Conservation (phyloP, 208 protist genomes). For the Naegleria lovaniensis region DNA sequence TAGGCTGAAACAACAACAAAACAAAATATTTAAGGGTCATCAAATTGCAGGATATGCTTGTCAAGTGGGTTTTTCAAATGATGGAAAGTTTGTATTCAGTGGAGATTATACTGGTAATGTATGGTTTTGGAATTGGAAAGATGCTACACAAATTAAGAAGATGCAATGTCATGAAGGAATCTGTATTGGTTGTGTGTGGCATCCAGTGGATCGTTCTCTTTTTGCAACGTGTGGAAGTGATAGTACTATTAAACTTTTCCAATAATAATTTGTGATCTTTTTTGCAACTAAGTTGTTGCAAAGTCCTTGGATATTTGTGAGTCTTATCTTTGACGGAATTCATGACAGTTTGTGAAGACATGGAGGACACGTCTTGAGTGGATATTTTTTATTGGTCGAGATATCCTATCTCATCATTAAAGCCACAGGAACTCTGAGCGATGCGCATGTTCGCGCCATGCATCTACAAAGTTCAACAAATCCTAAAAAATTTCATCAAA, state of each 20-base stretch:
- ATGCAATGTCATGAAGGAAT: conserved; percentile 72
- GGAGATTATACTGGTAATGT: conserved; percentile 78
- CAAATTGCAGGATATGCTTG: conserved; percentile 82
- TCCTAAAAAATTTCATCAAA: too few relatives aligned
- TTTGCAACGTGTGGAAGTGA: conserved; percentile 87
- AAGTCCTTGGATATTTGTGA: too few relatives aligned
- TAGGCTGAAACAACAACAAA: conserved; percentile 65
- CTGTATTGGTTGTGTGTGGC: conserved; percentile 75
- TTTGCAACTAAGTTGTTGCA: too few relatives aligned
- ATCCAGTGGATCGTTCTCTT: conserved; percentile 77
- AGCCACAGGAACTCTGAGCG: too few relatives aligned
- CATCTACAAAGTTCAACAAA: too few relatives aligned
- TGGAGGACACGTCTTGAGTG: too few relatives aligned
- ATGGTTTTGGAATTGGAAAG: conserved; percentile 87
- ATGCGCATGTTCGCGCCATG: too few relatives aligned
- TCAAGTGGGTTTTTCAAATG: conserved; percentile 49
- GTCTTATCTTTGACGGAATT: too few relatives aligned
- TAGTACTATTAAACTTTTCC: conserved; percentile 62
- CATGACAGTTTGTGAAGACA: too few relatives aligned
- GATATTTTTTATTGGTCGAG: too few relatives aligned
- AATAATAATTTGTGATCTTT: neutral
- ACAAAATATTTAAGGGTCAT: conserved; percentile 83
- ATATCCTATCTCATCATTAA: too few relatives aligned
- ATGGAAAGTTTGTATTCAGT: neutral
- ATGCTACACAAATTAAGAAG: conserved; percentile 63